Conservation (phyloP, 768 basidiomycete genomes). For the Cubamyces lactineus region DNA sequence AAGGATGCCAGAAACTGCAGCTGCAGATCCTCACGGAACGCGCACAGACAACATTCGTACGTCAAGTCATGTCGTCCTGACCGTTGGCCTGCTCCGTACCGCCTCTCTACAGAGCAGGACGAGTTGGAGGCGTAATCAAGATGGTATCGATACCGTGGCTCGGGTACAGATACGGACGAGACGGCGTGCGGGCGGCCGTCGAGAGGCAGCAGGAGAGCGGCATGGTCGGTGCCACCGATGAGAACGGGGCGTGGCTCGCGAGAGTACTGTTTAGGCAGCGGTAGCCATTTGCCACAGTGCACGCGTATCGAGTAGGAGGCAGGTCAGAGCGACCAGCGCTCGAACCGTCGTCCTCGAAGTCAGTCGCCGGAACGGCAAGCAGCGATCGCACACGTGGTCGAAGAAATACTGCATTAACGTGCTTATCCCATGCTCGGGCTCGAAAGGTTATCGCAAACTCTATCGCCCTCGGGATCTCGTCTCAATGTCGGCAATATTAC, state of each 20-base stretch:
- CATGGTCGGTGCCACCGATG: constrained; percentile 2
- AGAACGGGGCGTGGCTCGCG: constrained; percentile 1
- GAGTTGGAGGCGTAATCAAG: constrained; percentile 10
- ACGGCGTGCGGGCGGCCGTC: background rate
- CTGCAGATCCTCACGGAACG: constrained; percentile 10
- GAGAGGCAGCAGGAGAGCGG: background rate
- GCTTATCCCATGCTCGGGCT: constrained; percentile 27
- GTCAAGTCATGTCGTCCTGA: constrained; percentile 15
- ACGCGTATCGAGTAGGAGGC: no score
- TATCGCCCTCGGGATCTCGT: constrained; percentile 36
- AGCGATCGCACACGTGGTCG: constrained; percentile 26
- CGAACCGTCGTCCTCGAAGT: constrained; percentile 11
- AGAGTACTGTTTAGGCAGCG: constrained; percentile 9
- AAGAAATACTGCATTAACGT: constrained; percentile 25
- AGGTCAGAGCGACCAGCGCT: constrained; percentile 8
- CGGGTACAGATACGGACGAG: background rate
- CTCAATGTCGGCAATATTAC: constrained; percentile 36
- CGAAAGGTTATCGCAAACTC: constrained; percentile 44
- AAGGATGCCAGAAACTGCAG: constrained; percentile 12
- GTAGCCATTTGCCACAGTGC: background rate
- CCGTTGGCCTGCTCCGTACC: background rate
- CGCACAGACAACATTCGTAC: constrained; percentile 13
- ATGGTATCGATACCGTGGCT: constrained; percentile 21
- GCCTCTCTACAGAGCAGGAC: background rate
- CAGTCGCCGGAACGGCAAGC: constrained; percentile 13